phyloP scores from a whole-genome alignment of 345 rosid genomes.

The Viola odorata region DNA sequence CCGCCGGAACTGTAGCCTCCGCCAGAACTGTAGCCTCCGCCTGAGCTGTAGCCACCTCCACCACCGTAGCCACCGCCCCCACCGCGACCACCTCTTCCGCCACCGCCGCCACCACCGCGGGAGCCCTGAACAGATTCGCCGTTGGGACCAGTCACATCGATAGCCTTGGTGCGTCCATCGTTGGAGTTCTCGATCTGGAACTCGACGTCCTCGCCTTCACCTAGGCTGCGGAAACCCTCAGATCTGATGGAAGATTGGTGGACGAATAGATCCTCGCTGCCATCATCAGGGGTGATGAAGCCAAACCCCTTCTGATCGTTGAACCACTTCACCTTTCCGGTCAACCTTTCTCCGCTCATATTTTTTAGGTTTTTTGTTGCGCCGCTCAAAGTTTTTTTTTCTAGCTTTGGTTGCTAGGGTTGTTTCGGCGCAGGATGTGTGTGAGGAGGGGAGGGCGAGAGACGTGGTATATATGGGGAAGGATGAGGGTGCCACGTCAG shows the following conservation, averaged over 20 bases:
- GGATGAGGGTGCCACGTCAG: slow-evolving; percentile 19
- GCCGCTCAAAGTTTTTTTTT: background rate
- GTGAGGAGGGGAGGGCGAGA: background rate
- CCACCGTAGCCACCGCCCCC: slow-evolving; percentile 36
- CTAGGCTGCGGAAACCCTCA: slow-evolving; percentile 30
- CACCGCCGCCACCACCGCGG: slow-evolving; percentile 39
- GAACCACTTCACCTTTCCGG: slow-evolving; percentile 32
- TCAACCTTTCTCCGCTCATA: slow-evolving; percentile 14
- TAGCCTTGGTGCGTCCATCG: slow-evolving; percentile 61
- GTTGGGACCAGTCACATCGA: slow-evolving; percentile 69
- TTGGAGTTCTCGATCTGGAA: slow-evolving; percentile 18
- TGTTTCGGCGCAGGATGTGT: background rate
- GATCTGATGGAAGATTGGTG: slow-evolving; percentile 29
- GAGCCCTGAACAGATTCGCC: slow-evolving; percentile 50
- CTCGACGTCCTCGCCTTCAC: slow-evolving; percentile 27
- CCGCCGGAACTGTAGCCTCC: slow-evolving; percentile 11
- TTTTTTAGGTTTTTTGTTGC: background rate
- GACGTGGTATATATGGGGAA: slow-evolving; percentile 7
- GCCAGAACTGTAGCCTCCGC: slow-evolving; percentile 20
- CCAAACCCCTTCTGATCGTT: slow-evolving; percentile 32
- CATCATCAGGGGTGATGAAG: slow-evolving; percentile 29
- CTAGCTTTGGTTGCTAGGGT: background rate
- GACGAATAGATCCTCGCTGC: slow-evolving; percentile 29
- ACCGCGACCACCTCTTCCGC: slow-evolving; percentile 19
- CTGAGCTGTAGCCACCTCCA: slow-evolving; percentile 23